Percentiles rank a stretch among this genome's conserved stretches.
Conservation (phyloP, 257 asterid species). For the Solanum piurae region DNA sequence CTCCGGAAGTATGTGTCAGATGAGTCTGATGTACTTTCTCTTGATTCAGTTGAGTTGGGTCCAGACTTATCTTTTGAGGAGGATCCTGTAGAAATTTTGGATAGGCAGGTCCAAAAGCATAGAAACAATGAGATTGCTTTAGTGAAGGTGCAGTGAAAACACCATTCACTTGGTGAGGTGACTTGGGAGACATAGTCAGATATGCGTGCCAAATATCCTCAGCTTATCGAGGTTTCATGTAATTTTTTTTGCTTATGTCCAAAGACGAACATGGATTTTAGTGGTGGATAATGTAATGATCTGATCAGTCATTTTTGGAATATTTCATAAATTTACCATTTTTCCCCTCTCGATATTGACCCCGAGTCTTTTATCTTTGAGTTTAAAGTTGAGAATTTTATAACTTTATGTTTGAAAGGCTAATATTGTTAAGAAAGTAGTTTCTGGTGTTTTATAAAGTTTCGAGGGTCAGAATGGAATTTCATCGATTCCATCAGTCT, state of each 20-base stretch:
- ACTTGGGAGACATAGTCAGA: not conserved
- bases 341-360: not conserved
- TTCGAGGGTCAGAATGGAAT: not conserved
- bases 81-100: not conserved
- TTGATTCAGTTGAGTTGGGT: not conserved
- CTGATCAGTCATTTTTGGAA: not conserved
- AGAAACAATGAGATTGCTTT: not conserved
- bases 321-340: not conserved
- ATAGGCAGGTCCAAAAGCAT: not conserved
- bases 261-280: no score
- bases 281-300: not conserved
- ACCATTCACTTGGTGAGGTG: not conserved
- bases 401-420: not conserved
- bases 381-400: not conserved
- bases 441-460: not conserved
- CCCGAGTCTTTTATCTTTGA: not conserved
- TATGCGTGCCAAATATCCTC: not conserved
- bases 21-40: not conserved
- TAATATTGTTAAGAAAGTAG: not conserved
- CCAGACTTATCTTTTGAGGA: no score
- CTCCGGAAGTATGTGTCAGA: not conserved
- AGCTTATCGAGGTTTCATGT: not conserved
- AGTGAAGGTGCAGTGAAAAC: not conserved
- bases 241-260: not conserved
- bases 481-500: not conserved